Evolutionary conservation across 2,329 filamentous ascomycete species (phyloP).

Genomic region (Coleophoma crateriformis): DNA sequence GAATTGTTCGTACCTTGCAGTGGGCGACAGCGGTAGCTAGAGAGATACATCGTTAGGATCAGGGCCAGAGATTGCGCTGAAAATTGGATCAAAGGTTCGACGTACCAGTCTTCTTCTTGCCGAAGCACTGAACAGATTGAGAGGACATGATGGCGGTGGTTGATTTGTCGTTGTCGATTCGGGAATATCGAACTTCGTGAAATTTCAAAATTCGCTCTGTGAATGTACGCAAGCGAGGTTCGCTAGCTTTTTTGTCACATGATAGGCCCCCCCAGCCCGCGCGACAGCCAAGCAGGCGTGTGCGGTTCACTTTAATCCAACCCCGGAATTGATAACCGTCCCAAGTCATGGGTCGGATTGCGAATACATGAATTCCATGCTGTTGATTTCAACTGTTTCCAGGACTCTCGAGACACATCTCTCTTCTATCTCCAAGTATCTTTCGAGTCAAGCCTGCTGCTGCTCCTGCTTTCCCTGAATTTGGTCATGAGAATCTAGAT

Average conservation of each 20-base stretch:
- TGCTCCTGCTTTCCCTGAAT: too few species aligned
- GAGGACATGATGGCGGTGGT: conserved; percentile 39
- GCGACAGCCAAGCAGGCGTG: too few species aligned
- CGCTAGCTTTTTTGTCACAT: background rate
- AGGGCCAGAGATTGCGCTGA: background rate
- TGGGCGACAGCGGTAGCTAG: conserved; percentile 67
- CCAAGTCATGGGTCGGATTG: too few species aligned
- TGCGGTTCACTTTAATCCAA: background rate
- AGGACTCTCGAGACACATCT: too few species aligned
- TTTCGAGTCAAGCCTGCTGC: too few species aligned
- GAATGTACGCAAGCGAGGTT: background rate
- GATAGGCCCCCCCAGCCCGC: background rate
- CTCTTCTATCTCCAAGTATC: too few species aligned
- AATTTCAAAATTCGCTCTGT: background rate
- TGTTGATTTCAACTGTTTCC: too few species aligned
- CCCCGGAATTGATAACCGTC: background rate
- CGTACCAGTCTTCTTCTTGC: conserved; percentile 77
- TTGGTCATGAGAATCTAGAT: too few species aligned
- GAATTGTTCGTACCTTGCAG: conserved; percentile 59
- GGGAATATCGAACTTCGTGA: background rate
- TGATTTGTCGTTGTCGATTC: conserved; percentile 1
- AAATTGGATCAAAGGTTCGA: conserved; percentile 1
- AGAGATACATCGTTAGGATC: conserved; percentile 26
- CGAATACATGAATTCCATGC: too few species aligned
- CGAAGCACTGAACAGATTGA: conserved; percentile 95